Evolutionary conservation across 441 rosid genomes (phyloP), one percentile per base, ranked within the genome.

Genomic region (Adansonia madagascariensis): DNA sequence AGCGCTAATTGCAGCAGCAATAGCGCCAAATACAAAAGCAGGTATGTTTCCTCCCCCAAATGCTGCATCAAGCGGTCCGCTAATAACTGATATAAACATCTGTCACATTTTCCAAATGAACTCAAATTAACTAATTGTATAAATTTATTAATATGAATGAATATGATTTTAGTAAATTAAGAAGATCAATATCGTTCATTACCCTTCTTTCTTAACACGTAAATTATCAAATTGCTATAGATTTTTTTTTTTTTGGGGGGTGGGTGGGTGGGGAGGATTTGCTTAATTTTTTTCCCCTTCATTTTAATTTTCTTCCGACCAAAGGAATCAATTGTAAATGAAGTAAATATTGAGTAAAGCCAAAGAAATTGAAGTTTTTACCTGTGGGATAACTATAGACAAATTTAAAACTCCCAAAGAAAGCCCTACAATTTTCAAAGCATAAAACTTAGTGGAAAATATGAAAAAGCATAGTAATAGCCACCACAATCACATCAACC

Each of bases 361-460:
- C 20, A 35, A 31, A 35, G 57, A 17, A 24, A 17, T 35, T 35
- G 68, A 63, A 22, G 8, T 3, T 35, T 8, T 47, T 61, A 91
- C 97, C 93, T 94, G 99, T 20, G 98, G 99, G 50, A 92, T 72
- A 52, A 94, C 97, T 35, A 95, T 88, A 0, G 97, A 87, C 22
- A 94, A 85, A 75, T 95, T 95, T 31, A 95, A 85, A 75, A 95
- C 95, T 56, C 97, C 98, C 75, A 93, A 80, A 0, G 98, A 92
- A 53, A 94, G 97, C 31, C 99, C 98, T 90, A 68, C 15, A 44
- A 75, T 47, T 27, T 24, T 57, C 9, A 53, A 9, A 52, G 47
- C 39, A 24, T 15, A 5, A 27, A 57, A 55, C 2, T 44, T 11
- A 15, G 14, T 1, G 15, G 8, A 6, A 49, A 12, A 71, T 50